Base-by-base conservation (phyloP, 306 rosid genomes). In the Alnus glutinosa region DNA sequence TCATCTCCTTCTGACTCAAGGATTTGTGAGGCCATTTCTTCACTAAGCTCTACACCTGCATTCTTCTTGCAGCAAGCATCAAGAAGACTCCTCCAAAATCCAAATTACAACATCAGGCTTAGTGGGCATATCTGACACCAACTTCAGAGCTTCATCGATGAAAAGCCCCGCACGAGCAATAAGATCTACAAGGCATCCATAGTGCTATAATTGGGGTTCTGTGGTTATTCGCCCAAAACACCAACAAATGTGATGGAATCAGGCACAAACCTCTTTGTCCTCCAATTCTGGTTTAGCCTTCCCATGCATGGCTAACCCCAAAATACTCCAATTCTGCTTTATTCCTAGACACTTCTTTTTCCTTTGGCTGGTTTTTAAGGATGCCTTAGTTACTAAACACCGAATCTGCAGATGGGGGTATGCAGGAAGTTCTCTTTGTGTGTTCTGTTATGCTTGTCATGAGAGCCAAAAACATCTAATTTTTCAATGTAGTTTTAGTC, bases 121-220 rank as follows among this genome's bases (percentile, higher is more conserved):
- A 30, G 87, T 74, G 5, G 96, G 87, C 97, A 94, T 92, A 54
- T 80, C 71, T 9, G 87, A 82, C 37, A 89, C 92, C 87, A 89
- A 55, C 46, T 89, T 82, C 59, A 92, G 50, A 82, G 94, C 97
- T 75, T 88, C 92, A 11, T 90, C 77, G 0, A 89, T 83, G 73
- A 75, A 23, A 23, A 75, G 79, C 14, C 97, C 88, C 0, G 93
- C 89, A 78, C 92, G 91, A 76, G 94, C 91, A 5, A 88, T 85
- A 64, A 90, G 97, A 84, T 92, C 97, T 79, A 89, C 89, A 1
- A 94, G 86, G 83, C 98, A 94, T 15, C 98, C 97, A 39, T 90
- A 94, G 73, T 94, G 97, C 89, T 90, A 91, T 67, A 92, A 58
- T 72, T 74, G 36, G 2, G 94, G 93, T 79, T 89, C 88, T 23